Percentiles rank a stretch among this genome's conserved stretches.
These are phyloP conservation scores for Claviceps cyperi DNA, from an alignment of 2,329 filamentous ascomycete genomes.

Conservation along the genomic window DNA sequence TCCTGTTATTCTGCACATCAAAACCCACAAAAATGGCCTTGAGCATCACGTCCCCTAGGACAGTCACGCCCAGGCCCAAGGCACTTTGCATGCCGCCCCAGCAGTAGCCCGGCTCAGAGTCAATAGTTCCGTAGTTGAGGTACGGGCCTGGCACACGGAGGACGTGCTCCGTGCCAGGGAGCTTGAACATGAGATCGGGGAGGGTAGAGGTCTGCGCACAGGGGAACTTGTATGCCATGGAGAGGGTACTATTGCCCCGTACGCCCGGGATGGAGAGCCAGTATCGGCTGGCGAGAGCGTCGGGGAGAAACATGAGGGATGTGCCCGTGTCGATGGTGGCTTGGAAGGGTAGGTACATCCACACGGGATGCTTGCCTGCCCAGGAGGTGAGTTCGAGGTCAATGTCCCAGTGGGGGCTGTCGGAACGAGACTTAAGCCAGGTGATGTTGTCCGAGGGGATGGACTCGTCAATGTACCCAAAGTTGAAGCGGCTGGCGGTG, in stretches of 20 bases:
- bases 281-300: slow-evolving; percentile 42
- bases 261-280: slow-evolving; percentile 38
- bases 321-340: slow-evolving; percentile 57
- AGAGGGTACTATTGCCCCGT: slow-evolving; percentile 29
- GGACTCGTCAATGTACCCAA: slow-evolving; percentile 31
- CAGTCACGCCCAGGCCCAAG: slow-evolving; percentile 34
- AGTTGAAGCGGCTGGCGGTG: slow-evolving; percentile 34
- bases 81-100: slow-evolving; percentile 61
- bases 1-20: slow-evolving; percentile 30
- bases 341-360: slow-evolving; percentile 31
- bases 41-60: slow-evolving; percentile 67
- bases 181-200: slow-evolving; percentile 41
- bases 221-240: slow-evolving; percentile 41
- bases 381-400: slow-evolving; percentile 34
- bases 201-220: slow-evolving; percentile 37
- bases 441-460: slow-evolving; percentile 26
- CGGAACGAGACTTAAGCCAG: slow-evolving; percentile 23
- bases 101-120: slow-evolving; percentile 40
- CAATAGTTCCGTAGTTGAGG: slow-evolving; percentile 38
- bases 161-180: slow-evolving; percentile 34
- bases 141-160: slow-evolving; percentile 39
- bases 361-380: slow-evolving; percentile 31
- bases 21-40: slow-evolving; percentile 67
- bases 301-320: slow-evolving; percentile 47
- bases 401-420: slow-evolving; percentile 25